Percentiles rank a stretch among this genome's conserved stretches.
Evolutionary conservation across 2,329 filamentous ascomycete genomes (phyloP).

Genomic region (Orbilia oligospora): DNA sequence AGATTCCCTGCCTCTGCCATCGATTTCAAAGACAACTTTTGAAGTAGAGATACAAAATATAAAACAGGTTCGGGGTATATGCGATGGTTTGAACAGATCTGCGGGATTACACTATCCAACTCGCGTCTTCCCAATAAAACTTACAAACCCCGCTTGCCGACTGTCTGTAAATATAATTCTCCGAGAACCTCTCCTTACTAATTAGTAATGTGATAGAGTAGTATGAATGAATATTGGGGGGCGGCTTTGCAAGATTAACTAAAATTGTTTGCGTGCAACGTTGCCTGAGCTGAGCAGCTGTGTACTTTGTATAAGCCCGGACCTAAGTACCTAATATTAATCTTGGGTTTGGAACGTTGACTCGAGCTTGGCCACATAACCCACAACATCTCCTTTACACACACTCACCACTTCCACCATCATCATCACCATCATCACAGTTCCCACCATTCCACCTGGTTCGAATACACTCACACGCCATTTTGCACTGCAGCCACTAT

Average conservation of each 20-base stretch:
- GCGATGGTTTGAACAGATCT: neutral
- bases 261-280: constrained; percentile 7
- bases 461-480: neutral
- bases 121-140: neutral
- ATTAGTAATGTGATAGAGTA: neutral
- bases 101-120: too few relatives aligned
- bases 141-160: neutral
- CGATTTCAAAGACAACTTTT: too few relatives aligned
- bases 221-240: neutral
- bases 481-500: neutral
- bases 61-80: neutral
- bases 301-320: neutral
- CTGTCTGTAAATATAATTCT: neutral
- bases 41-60: neutral
- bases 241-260: constrained; percentile 1
- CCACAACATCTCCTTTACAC: constrained; percentile 33
- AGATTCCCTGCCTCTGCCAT: neutral
- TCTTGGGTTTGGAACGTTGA: neutral
- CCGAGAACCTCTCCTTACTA: neutral
- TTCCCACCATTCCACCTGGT: neutral
- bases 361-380: constrained; percentile 55
- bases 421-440: constrained; percentile 2
- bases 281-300: neutral
- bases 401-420: neutral
- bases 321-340: too few relatives aligned